Percentiles rank a stretch among this genome's conserved stretches.
phyloP scores from a whole-genome alignment of 306 rosid species.

The Medicago arabica region DNA sequence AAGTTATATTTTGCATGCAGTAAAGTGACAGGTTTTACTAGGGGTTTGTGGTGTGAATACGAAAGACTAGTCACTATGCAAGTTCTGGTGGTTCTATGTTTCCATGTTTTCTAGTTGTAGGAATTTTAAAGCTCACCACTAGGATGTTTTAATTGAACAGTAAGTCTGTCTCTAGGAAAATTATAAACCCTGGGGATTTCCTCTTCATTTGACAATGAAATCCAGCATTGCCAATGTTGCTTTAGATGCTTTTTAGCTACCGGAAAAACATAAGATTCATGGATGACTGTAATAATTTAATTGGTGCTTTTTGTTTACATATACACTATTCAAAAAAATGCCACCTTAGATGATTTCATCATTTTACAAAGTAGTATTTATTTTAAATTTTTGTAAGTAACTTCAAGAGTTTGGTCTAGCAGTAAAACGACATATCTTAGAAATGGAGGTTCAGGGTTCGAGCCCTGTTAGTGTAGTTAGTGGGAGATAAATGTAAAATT shows the following conservation, averaged over 20 bases:
- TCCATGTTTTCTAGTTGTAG: slow-evolving; percentile 21
- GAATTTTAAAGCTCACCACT: slow-evolving; percentile 37
- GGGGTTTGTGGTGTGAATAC: slow-evolving; percentile 43
- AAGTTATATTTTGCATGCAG: slow-evolving; percentile 50
- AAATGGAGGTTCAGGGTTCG: too few species aligned
- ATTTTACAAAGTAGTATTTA: too few species aligned
- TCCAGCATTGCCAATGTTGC: slow-evolving; percentile 24
- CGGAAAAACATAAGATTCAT: slow-evolving; percentile 37
- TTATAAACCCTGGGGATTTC: slow-evolving; percentile 6
- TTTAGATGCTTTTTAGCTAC: slow-evolving; percentile 32
- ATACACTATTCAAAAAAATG: slow-evolving; percentile 7
- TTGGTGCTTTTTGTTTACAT: slow-evolving; percentile 29
- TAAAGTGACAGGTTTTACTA: slow-evolving; percentile 42
- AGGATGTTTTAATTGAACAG: slow-evolving; percentile 40
- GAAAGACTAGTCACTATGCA: slow-evolving; percentile 45
- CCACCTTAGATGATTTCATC: not conserved
- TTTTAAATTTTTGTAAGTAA: too few species aligned
- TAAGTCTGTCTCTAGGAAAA: slow-evolving; percentile 32
- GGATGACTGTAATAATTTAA: slow-evolving; percentile 36
- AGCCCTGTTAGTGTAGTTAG: too few species aligned
- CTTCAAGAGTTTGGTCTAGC: too few species aligned
- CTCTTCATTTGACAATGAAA: slow-evolving; percentile 27
- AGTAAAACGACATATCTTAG: too few species aligned
- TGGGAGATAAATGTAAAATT: too few species aligned
- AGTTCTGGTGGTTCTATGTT: slow-evolving; percentile 22